Evolutionary conservation across 345 rosid species (phyloP), one percentile per base, ranked within the genome.

Genomic region (Eucalyptus curtisii): DNA sequence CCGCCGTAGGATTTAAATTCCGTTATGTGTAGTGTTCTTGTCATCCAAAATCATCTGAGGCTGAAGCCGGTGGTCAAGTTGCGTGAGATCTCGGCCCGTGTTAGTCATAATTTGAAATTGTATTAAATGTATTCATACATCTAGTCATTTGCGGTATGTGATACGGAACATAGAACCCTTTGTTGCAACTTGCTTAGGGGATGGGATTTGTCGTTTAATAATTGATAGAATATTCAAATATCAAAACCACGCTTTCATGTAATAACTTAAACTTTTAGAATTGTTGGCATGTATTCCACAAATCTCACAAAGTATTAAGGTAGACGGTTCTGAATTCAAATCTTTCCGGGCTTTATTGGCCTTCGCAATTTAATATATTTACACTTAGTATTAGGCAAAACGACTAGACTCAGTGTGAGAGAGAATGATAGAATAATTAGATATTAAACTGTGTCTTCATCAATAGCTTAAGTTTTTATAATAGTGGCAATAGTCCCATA

Each of bases 341-440:
- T 55, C 2, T 55, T 55, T 55, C 27, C 0, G 0, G 27, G 27
- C 13, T 9, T 24, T 24, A 55, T 55, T 20, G 11, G 13, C 1
- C 30, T 9, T 22, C 12, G 12, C 30, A 9, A 22, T 55, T 55
- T 20, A 55, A 55, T 55, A 0, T 9, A 24, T 55, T 55, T 4
- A 22, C 12, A 24, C 27, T 55, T 55, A 55, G 12, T 20, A 55
- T 1, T 55, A 55, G 2, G 12, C 11, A 55, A 55, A 22, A 55
- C 0, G 12, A 9, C 27, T 0, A 22, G 25, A 19, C 25, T 52
- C 0, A 52, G 10, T 52, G 24, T 52, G 4, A 52, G 30, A 24
- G 13, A 55, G 61, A 59, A 10, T 55, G 61, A 55, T 55, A 55
- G 30, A 55, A 24, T 10, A 55, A 8, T 55, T 55, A 0, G 0